These are phyloP conservation scores for Acanthamoeba culbertsoni DNA, from an alignment of 208 protist species.

Conservation along the genomic window DNA sequence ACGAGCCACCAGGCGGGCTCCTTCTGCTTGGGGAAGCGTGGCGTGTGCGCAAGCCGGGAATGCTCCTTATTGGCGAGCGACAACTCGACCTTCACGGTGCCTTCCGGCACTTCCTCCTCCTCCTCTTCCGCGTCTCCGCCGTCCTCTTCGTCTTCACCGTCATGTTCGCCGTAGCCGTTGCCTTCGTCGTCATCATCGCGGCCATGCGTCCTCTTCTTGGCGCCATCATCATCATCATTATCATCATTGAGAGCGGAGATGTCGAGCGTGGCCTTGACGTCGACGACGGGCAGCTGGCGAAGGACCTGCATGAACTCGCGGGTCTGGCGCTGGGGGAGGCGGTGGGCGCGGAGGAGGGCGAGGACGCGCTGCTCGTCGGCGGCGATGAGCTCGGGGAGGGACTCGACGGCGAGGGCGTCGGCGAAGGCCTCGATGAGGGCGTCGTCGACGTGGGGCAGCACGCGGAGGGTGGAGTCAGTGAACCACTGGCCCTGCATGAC, in stretches of 20 bases:
- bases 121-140: background rate
- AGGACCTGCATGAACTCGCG: background rate
- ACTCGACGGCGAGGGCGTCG: background rate
- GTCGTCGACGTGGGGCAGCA: slow-evolving; percentile 48
- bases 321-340: background rate
- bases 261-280: background rate
- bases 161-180: background rate
- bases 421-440: background rate
- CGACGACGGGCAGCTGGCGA: slow-evolving; percentile 29
- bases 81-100: slow-evolving; percentile 44
- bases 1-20: slow-evolving; percentile 57
- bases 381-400: slow-evolving; percentile 66
- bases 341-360: background rate
- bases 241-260: background rate
- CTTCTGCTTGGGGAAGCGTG: slow-evolving; percentile 58
- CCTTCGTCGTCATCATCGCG: background rate
- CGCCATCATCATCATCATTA: background rate
- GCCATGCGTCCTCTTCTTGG: background rate
- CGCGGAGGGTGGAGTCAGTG: slow-evolving; percentile 31
- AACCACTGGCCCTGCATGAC: slow-evolving; percentile 92
- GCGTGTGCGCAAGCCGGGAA: slow-evolving; percentile 24
- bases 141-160: background rate
- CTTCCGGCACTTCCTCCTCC: background rate
- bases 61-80: slow-evolving; percentile 6
- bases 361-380: background rate